A percentile compares a stretch with the other conserved stretches of the same genome.
Evolutionary conservation across 331 rosid genomes (phyloP).

Genomic region (Erythrophleum ivorense): DNA sequence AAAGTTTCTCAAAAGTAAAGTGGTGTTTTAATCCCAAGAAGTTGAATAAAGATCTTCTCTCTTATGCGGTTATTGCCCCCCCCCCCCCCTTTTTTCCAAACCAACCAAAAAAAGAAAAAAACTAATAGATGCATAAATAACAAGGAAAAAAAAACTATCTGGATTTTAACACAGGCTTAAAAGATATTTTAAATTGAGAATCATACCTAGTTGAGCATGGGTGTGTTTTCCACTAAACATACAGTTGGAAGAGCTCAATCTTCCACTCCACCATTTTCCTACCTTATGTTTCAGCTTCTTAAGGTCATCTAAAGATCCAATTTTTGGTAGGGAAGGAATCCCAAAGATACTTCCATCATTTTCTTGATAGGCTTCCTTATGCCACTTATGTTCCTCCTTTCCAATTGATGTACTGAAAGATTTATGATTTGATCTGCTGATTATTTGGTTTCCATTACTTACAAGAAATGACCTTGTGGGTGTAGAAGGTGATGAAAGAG

Average conservation of each 20-base stretch:
- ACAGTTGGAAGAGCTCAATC: constrained; percentile 44
- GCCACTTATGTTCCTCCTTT: constrained; percentile 45
- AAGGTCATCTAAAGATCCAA: constrained; percentile 42
- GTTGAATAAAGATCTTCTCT: background rate
- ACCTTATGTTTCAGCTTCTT: constrained; percentile 43
- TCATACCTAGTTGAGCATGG: constrained; percentile 48
- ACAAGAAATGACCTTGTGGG: constrained; percentile 56
- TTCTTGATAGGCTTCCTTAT: constrained; percentile 38
- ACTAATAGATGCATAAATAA: constrained; percentile 9
- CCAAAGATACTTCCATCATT: constrained; percentile 43
- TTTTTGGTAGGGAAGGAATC: constrained; percentile 54
- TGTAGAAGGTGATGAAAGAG: constrained; percentile 47
- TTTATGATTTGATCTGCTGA: constrained; percentile 46
- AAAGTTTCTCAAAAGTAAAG: constrained; percentile 8
- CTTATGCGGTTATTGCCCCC: background rate
- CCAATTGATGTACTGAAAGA: constrained; percentile 38
- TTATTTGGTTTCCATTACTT: constrained; percentile 60
- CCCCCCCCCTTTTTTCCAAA: background rate
- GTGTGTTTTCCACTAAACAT: constrained; percentile 40
- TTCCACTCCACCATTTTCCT: constrained; percentile 47
- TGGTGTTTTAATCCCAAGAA: constrained; percentile 19
- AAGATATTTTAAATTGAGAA: constrained; percentile 25
- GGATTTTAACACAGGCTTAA: constrained; percentile 12
- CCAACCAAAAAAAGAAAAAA: background rate
- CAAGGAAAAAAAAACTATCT: background rate